phyloP scores from a whole-genome alignment of 768 basidiomycete genomes.

The Naganishia friedmannii region DNA sequence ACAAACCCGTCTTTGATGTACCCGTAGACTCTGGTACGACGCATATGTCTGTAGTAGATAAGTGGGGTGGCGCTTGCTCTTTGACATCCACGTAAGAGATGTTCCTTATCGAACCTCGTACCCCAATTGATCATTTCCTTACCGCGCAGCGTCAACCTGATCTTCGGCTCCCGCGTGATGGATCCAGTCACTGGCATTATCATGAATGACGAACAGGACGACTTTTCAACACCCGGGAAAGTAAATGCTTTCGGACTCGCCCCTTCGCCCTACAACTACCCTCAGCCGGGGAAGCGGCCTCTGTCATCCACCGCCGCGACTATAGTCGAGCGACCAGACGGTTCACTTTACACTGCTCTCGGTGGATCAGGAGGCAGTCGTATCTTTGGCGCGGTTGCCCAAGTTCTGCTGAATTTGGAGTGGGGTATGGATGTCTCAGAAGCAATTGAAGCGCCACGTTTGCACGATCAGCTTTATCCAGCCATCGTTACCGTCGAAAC shows the following conservation, averaged over 20 bases:
- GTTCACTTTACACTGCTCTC: conserved; percentile 67
- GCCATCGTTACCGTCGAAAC: conserved; percentile 49
- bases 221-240: conserved; percentile 81
- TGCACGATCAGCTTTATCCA: conserved; percentile 86
- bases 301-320: conserved; percentile 78
- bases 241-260: conserved; percentile 66
- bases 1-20: conserved; percentile 75
- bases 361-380: conserved; percentile 86
- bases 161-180: conserved; percentile 84
- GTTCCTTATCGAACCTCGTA: background rate
- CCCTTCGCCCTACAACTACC: conserved; percentile 65
- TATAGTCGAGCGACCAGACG: conserved; percentile 73
- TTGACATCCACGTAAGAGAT: conserved; percentile 69
- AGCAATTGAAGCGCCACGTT: conserved; percentile 77
- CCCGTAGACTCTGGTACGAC: conserved; percentile 87
- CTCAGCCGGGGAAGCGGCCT: conserved; percentile 80
- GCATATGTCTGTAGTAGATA: conserved; percentile 78
- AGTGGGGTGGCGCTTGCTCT: conserved; percentile 75
- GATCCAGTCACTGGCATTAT: conserved; percentile 84
- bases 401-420: conserved; percentile 67
- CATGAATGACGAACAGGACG: conserved; percentile 85
- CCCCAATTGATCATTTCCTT: background rate
- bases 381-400: conserved; percentile 76
- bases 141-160: conserved; percentile 63
- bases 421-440: conserved; percentile 75